A percentile compares a stretch with the other conserved stretches of the same genome.
Conservation (phyloP, 192 early-diverging fungal genomes). For the Backusella luteola region DNA sequence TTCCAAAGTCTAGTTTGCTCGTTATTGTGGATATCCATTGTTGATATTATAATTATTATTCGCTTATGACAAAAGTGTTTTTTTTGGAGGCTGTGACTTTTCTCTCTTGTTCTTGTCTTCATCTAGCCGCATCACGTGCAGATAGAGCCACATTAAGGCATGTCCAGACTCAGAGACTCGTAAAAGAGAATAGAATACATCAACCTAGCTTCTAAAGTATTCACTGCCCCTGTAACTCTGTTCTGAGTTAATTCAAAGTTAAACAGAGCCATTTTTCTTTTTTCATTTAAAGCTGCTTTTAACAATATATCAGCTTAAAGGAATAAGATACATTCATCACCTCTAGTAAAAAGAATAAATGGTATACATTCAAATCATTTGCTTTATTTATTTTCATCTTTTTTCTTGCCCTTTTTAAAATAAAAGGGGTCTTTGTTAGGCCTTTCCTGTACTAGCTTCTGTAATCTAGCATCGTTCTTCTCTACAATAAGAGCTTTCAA, state of each 20-base stretch:
- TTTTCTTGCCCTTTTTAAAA: not conserved
- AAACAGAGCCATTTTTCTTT: too few relatives aligned
- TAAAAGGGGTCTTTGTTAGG: not conserved
- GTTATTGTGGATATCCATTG: slow-evolving; percentile 16
- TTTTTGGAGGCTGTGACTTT: not conserved
- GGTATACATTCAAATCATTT: not conserved
- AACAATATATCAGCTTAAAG: too few relatives aligned
- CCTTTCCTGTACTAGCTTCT: slow-evolving; percentile 3
- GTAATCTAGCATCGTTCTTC: slow-evolving; percentile 32
- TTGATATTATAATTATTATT: not conserved
- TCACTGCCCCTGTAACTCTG: too few relatives aligned
- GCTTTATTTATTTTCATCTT: not conserved
- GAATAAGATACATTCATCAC: too few relatives aligned
- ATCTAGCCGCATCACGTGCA: not conserved
- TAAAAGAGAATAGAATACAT: too few relatives aligned
- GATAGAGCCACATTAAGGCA: not conserved
- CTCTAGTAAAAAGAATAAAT: not conserved
- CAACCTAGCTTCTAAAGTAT: too few relatives aligned
- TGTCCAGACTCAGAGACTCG: too few relatives aligned
- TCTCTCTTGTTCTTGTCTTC: not conserved
- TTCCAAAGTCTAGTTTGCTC: slow-evolving; percentile 78
- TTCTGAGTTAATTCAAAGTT: too few relatives aligned
- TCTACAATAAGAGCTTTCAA: slow-evolving; percentile 41
- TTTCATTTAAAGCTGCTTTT: too few relatives aligned
- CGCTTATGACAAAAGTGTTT: not conserved